phyloP scores from a whole-genome alignment of 148 eudicot genomes.

The Agrostemma githago region DNA sequence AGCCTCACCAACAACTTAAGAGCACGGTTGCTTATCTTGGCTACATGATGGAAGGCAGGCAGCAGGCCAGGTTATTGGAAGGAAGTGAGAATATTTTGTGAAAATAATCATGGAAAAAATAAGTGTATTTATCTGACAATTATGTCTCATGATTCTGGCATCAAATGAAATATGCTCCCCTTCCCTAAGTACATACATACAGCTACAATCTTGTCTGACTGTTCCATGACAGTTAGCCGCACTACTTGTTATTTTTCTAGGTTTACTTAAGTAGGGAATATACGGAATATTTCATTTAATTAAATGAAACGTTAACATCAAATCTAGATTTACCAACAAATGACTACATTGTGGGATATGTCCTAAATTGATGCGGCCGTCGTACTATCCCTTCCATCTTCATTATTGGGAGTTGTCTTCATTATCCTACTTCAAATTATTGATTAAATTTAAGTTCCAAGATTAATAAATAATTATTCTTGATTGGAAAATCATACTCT shows the following conservation, averaged over 20 bases:
- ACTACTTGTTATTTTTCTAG: background rate
- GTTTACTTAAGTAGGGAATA: background rate
- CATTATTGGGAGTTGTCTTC: too few species aligned
- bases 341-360: too few species aligned
- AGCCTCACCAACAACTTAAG: background rate
- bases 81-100: background rate
- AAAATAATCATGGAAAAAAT: background rate
- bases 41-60: background rate
- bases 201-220: background rate
- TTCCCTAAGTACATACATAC: too few species aligned
- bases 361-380: too few species aligned
- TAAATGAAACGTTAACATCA: background rate
- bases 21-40: background rate
- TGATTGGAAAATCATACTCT: too few species aligned
- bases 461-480: too few species aligned
- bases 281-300: background rate
- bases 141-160: background rate
- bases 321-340: too few species aligned
- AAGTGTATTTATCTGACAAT: background rate
- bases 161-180: background rate
- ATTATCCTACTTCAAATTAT: too few species aligned
- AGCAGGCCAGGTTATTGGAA: background rate
- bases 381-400: too few species aligned
- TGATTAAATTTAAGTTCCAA: too few species aligned
- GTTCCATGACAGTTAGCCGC: background rate